Percentiles rank a stretch among this genome's conserved stretches.
Evolutionary conservation across 129 eudicot genomes (phyloP).

Genomic region (Flaveria ramosissima): DNA sequence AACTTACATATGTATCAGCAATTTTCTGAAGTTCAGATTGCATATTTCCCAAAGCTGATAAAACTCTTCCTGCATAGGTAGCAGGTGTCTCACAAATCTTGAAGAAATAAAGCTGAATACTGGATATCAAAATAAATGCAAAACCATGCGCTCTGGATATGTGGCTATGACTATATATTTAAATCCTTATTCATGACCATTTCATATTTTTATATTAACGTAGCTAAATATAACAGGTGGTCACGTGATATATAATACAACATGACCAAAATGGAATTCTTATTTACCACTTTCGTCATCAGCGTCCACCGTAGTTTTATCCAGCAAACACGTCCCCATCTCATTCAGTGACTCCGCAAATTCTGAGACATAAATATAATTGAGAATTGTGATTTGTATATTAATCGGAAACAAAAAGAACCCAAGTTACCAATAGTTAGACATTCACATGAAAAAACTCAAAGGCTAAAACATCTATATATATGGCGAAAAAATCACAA

Average conservation of each 20-base stretch:
- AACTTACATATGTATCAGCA: conserved; percentile 73
- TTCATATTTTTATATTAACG: background rate
- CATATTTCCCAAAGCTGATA: conserved; percentile 62
- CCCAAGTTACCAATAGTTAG: too few relatives aligned
- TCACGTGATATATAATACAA: background rate
- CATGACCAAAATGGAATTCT: conserved; percentile 15
- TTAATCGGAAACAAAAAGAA: background rate
- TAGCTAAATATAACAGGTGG: background rate
- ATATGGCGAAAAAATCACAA: background rate
- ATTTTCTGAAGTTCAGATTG: conserved; percentile 83
- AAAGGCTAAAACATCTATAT: background rate
- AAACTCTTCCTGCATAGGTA: conserved; percentile 55
- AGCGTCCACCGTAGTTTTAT: conserved; percentile 54
- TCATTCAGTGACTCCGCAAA: conserved; percentile 83
- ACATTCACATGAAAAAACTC: conserved; percentile 15
- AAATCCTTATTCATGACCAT: background rate
- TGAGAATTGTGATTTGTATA: conserved; percentile 4
- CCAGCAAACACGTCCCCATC: conserved; percentile 78
- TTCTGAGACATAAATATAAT: conserved; percentile 48
- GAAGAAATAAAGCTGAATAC: background rate
- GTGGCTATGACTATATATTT: background rate
- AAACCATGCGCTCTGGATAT: background rate
- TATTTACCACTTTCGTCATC: conserved; percentile 75
- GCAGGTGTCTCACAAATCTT: conserved; percentile 8
- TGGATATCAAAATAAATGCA: background rate